These are phyloP conservation scores for Haematococcus lacustris DNA, from an alignment of 139 green algal genomes.

Conservation along the genomic window DNA sequence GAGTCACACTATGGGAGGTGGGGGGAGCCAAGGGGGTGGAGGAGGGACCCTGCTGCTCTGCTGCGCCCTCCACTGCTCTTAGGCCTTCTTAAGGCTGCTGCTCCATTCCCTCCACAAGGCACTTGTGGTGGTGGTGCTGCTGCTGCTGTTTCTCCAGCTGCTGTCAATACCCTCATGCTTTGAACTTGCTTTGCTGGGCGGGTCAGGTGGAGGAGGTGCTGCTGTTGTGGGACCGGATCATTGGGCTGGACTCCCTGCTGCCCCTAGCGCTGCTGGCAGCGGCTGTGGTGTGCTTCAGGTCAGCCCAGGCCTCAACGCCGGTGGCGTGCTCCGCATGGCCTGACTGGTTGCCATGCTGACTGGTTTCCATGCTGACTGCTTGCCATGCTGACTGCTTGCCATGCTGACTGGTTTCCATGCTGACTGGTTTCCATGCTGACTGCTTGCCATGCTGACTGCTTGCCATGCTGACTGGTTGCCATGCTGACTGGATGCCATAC, in stretches of 20 bases:
- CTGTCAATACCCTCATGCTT: too few species aligned
- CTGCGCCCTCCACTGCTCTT: too few species aligned
- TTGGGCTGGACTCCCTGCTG: conserved; percentile 64
- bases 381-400: not conserved
- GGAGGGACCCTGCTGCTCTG: too few species aligned
- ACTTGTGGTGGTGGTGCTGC: too few species aligned
- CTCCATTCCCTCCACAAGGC: too few species aligned
- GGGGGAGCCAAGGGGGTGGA: too few species aligned
- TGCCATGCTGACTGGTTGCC: not conserved
- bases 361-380: not conserved
- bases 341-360: not conserved
- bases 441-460: not conserved
- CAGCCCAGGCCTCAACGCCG: conserved; percentile 8
- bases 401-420: not conserved
- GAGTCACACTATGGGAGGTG: too few species aligned
- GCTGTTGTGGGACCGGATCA: conserved; percentile 64
- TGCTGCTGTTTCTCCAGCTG: too few species aligned
- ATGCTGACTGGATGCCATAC: not conserved
- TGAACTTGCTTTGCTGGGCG: too few species aligned
- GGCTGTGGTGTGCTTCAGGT: conserved; percentile 49
- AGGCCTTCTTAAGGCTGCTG: too few species aligned
- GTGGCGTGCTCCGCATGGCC: not conserved
- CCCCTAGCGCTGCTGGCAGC: conserved; percentile 47
- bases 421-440: not conserved
- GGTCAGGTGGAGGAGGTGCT: conserved; percentile 38